These are phyloP conservation scores for Aspergillus haitiensis DNA, from an alignment of 495 filamentous ascomycete species.

Conservation along the genomic window DNA sequence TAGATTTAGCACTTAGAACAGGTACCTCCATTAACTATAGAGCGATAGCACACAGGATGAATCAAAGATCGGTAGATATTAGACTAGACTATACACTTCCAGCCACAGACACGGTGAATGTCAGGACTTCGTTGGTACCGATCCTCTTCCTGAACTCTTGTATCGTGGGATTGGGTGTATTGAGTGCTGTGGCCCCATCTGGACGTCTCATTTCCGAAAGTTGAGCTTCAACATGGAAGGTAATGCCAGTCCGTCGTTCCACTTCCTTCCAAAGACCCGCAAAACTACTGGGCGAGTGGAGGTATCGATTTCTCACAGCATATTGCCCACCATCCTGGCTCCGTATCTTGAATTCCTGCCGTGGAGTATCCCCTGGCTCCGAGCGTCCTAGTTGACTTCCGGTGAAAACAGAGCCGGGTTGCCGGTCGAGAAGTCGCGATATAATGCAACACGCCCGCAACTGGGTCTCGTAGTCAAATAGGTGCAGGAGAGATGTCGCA, in stretches of 20 bases:
- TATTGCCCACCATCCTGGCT: not conserved
- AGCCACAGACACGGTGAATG: not conserved
- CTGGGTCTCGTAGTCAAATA: not conserved
- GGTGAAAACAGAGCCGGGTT: not conserved
- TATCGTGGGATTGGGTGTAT: not conserved
- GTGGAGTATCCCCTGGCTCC: not conserved
- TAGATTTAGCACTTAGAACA: not conserved
- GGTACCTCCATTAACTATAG: not conserved
- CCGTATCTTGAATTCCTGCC: not conserved
- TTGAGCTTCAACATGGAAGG: slow-evolving; percentile 1
- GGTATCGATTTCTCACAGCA: not conserved
- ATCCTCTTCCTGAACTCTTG: not conserved
- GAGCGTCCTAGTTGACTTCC: not conserved
- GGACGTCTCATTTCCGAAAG: not conserved
- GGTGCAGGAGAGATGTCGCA: not conserved
- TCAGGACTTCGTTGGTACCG: not conserved
- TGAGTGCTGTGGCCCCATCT: not conserved
- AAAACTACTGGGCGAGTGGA: not conserved
- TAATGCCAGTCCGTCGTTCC: not conserved
- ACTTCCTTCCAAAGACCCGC: not conserved
- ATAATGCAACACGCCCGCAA: not conserved
- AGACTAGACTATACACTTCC: not conserved
- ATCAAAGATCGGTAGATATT: not conserved
- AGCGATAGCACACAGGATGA: too few species aligned
- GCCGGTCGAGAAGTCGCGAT: not conserved